Conservation (phyloP, 1,284 basidiomycete genomes). For the Cryptococcus hybrid region DNA sequence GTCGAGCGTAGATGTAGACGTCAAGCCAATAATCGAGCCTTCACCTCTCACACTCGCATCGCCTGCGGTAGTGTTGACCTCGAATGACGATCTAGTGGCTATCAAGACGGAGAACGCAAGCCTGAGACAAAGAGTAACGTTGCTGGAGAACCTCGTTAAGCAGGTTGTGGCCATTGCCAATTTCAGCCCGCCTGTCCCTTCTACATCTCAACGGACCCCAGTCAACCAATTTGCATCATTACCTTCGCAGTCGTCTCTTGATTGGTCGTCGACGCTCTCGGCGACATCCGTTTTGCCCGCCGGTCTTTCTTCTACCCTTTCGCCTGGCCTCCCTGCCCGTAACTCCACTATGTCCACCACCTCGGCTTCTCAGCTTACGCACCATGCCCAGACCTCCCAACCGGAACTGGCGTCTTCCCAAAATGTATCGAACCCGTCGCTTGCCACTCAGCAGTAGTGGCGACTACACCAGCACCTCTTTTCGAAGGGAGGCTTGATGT, state of each 20-base stretch:
- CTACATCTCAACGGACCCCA: background rate
- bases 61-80: background rate
- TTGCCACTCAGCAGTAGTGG: conserved; percentile 48
- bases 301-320: conserved; percentile 28
- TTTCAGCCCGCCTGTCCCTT: conserved; percentile 4
- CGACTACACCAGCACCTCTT: conserved; percentile 24
- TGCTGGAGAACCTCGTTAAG: conserved; percentile 41
- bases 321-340: conserved; percentile 19
- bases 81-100: background rate
- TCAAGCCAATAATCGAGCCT: conserved; percentile 2
- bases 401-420: conserved; percentile 1
- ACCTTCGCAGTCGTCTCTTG: background rate
- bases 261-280: no score
- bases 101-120: conserved; percentile 27
- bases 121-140: conserved; percentile 29
- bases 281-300: background rate
- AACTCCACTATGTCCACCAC: background rate
- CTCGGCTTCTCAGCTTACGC: conserved; percentile 1
- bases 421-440: conserved; percentile 31
- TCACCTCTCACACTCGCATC: conserved; percentile 1
- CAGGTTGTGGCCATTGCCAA: conserved; percentile 36
- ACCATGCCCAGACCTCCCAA: conserved; percentile 5
- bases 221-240: background rate
- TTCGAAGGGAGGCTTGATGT: conserved; percentile 13
- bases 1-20: background rate